Evolutionary conservation across 768 basidiomycete species (phyloP).

Genomic region (Tricholoma terreum): DNA sequence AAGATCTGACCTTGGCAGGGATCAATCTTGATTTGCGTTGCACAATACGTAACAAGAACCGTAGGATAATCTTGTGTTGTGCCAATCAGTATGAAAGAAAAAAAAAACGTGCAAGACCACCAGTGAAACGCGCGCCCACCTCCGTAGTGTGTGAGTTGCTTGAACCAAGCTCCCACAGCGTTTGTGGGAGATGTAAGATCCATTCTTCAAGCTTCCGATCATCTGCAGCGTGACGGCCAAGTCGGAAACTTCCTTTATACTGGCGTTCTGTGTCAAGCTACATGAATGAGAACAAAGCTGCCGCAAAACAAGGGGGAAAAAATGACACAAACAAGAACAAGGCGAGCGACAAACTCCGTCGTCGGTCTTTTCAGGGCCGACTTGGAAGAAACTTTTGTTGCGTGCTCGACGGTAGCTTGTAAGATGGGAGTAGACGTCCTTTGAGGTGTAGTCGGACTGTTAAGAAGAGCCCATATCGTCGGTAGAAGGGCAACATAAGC

Average conservation of each 20-base stretch:
- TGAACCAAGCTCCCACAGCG: conserved; percentile 79
- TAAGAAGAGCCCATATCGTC: conserved; percentile 74
- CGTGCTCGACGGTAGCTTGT: conserved; percentile 63
- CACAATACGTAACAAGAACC: conserved; percentile 57
- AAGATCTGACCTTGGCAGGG: conserved; percentile 39
- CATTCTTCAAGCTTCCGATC: conserved; percentile 52
- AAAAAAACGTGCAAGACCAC: conserved; percentile 4
- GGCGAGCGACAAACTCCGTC: conserved; percentile 70
- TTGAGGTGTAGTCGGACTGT: conserved; percentile 31
- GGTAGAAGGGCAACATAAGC: conserved; percentile 71
- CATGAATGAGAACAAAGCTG: neutral
- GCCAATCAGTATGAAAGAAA: conserved; percentile 2
- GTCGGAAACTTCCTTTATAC: conserved; percentile 48
- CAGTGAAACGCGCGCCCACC: conserved; percentile 36
- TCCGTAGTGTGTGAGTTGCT: conserved; percentile 56
- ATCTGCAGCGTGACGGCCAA: conserved; percentile 26
- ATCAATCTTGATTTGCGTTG: conserved; percentile 53
- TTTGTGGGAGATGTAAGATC: conserved; percentile 73
- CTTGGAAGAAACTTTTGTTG: conserved; percentile 52
- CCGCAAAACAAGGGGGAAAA: neutral
- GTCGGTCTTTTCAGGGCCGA: conserved; percentile 65
- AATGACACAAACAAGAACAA: conserved; percentile 57
- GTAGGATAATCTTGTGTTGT: conserved; percentile 47
- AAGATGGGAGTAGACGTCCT: conserved; percentile 37
- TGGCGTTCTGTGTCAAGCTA: conserved; percentile 61